Evolutionary conservation across 169 alveolate species (phyloP).

Genomic region (Cystoisospora suis): DNA sequence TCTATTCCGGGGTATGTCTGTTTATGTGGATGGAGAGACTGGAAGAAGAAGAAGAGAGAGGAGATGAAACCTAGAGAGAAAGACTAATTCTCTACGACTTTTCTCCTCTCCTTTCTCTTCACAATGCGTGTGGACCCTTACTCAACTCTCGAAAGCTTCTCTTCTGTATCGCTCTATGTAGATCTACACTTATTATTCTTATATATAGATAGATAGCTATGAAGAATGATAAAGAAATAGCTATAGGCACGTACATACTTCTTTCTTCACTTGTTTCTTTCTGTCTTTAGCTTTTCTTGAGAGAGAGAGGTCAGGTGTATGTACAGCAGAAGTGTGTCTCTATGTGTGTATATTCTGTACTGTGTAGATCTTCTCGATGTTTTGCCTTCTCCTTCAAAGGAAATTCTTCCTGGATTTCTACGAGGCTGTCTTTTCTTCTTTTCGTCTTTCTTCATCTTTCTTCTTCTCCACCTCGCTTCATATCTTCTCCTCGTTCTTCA

Average conservation of each 20-base stretch:
- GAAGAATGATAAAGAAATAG: neutral
- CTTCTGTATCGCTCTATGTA: no score
- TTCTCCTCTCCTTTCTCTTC: no score
- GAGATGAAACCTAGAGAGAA: no score
- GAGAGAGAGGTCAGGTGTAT: neutral
- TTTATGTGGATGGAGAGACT: no score
- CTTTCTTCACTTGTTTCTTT: neutral
- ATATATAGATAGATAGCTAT: no score
- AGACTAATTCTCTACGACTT: no score
- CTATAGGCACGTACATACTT: neutral
- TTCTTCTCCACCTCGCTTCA: constrained; percentile 4
- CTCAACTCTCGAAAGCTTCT: no score
- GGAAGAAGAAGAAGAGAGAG: no score
- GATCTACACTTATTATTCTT: neutral
- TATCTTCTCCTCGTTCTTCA: neutral
- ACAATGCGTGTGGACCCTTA: no score
- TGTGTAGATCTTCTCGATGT: neutral
- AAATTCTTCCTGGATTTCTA: neutral
- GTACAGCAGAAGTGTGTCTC: neutral
- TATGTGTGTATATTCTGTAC: neutral
- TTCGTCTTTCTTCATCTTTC: neutral
- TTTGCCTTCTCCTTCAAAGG: neutral
- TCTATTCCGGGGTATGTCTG: no score
- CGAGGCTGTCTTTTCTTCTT: neutral
- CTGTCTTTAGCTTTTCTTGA: neutral